phyloP scores from a whole-genome alignment of 2,329 filamentous ascomycete genomes.

The Rachicladosporium sp. region DNA sequence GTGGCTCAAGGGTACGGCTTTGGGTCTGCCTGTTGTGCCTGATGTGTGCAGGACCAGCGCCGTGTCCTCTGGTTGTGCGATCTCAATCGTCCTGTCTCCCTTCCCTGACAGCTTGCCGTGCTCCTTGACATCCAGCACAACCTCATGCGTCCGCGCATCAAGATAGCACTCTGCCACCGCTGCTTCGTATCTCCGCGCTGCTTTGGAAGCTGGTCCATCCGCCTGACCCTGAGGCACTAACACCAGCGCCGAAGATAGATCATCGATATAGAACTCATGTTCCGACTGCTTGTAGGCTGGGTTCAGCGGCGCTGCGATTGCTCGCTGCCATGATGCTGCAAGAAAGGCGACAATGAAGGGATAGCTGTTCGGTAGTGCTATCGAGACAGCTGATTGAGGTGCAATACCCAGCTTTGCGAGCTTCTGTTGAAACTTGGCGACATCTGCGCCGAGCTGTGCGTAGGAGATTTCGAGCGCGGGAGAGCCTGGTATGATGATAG shows the following conservation, averaged over 20 bases:
- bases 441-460: conserved; percentile 51
- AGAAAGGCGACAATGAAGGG: conserved; percentile 82
- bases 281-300: conserved; percentile 80
- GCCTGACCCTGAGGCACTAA: conserved; percentile 60
- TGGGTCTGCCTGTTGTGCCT: conserved; percentile 73
- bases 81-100: conserved; percentile 35
- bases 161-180: conserved; percentile 83
- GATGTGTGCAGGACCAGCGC: conserved; percentile 75
- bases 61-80: conserved; percentile 59
- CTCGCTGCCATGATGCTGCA: conserved; percentile 73
- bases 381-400: conserved; percentile 60
- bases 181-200: conserved; percentile 65
- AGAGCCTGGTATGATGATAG: conserved; percentile 62
- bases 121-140: conserved; percentile 69
- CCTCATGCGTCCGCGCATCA: conserved; percentile 47
- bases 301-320: conserved; percentile 75
- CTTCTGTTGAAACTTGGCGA: conserved; percentile 61
- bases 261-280: conserved; percentile 86
- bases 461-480: conserved; percentile 58
- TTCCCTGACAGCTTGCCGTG: conserved; percentile 50
- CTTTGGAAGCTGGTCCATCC: conserved; percentile 59
- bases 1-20: conserved; percentile 74
- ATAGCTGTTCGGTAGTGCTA: conserved; percentile 72
- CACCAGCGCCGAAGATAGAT: conserved; percentile 66
- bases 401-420: conserved; percentile 63